phyloP scores from a whole-genome alignment of 2,329 filamentous ascomycete genomes.

The Aureobasidium sp. region DNA sequence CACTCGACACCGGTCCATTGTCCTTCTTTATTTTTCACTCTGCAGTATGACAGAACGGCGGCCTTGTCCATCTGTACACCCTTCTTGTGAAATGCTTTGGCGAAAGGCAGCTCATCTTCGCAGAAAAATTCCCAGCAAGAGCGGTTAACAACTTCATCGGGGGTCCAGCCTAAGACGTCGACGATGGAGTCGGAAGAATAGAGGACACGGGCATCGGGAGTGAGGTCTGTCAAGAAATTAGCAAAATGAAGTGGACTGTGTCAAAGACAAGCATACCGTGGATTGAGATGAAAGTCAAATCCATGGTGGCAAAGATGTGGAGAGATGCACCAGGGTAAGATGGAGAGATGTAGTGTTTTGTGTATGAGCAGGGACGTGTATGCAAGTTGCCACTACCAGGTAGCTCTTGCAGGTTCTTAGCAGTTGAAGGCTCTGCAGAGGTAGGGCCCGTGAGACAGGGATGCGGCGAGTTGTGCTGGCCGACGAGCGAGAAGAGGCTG shows the following conservation, averaged over 20 bases:
- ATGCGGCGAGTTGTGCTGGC: neutral
- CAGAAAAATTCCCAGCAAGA: slow-evolving; percentile 86
- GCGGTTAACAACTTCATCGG: slow-evolving; percentile 65
- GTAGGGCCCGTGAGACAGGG: neutral
- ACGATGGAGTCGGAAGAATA: slow-evolving; percentile 78
- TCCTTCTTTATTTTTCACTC: slow-evolving; percentile 60
- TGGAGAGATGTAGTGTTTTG: neutral
- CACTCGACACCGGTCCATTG: slow-evolving; percentile 77
- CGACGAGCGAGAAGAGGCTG: neutral
- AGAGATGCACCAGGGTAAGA: neutral
- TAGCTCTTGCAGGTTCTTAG: neutral
- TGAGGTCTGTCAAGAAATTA: slow-evolving; percentile 51
- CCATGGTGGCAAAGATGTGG: slow-evolving; percentile 6
- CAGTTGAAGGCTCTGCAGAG: neutral
- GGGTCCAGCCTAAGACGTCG: slow-evolving; percentile 74
- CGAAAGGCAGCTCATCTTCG: slow-evolving; percentile 70
- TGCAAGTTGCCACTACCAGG: slow-evolving; percentile 3
- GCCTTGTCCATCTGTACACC: slow-evolving; percentile 76
- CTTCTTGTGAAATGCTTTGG: slow-evolving; percentile 63
- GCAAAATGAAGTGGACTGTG: neutral
- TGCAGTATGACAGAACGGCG: slow-evolving; percentile 73
- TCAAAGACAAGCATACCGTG: slow-evolving; percentile 52
- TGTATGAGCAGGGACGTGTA: neutral
- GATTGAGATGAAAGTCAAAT: slow-evolving; percentile 75
- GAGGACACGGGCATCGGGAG: slow-evolving; percentile 67